Base-by-base conservation (phyloP, 257 asterid species). In the Solanum sitiens region DNA sequence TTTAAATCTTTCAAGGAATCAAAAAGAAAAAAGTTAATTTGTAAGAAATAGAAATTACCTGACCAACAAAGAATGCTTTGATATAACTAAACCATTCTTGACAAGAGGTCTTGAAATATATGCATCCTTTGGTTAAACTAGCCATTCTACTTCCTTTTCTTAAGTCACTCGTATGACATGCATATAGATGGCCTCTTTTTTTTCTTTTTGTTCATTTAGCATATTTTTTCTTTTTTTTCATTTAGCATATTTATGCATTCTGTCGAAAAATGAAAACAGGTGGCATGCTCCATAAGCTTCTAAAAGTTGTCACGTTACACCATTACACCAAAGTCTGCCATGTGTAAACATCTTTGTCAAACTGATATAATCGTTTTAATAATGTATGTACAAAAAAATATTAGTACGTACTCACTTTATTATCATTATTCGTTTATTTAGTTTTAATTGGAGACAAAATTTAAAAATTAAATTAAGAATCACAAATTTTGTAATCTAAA, bases 31-130 rank as follows among this genome's bases (percentile, higher is more conserved):
- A 11, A 61, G 30, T 61, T 61, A 1, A 23, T 61, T 27, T 61
- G 70, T 21, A 4, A 23, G 3, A 63, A 23, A 63, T 27, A 25
- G 20, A 18, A 42, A 40, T 44, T 61, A 89, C 91, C 88, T 90
- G 90, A 18, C 91, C 93, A 27, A 86, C 71, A 27, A 90, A 23
- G 20, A 77, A 87, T 1, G 92, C 91, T 75, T 86, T 90, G 84
- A 87, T 44, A 12, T 88, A 88, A 39, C 90, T 91, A 40, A 88
- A 87, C 27, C 72, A 70, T 89, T 91, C 90, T 77, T 59, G 87
- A 18, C 83, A 53, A 2, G 93, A 86, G 23, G 91, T 73, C 2
- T 87, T 37, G 15, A 90, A 73, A 33, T 89, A 85, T 14, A 87
- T n/a, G 65, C 86, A 91, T 21, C 80, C 83, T 40, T 53, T 91